These are phyloP conservation scores for Didymella exigua DNA, from an alignment of 2,329 filamentous ascomycete species.

Conservation along the genomic window DNA sequence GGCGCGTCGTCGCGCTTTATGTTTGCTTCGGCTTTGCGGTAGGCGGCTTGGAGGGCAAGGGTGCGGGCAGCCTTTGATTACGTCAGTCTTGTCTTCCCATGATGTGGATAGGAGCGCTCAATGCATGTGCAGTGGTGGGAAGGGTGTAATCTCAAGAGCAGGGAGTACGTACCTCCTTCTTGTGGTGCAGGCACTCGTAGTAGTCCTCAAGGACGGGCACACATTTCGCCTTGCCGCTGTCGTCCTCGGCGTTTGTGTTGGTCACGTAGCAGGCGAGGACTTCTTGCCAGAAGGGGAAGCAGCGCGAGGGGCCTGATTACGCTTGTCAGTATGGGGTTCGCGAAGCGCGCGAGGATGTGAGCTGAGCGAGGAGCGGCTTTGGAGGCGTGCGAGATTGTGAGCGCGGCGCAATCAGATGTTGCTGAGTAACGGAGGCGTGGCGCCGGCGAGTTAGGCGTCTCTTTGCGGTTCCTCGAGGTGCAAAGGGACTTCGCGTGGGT, in stretches of 20 bases:
- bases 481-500: not conserved
- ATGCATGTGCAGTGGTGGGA: too few relatives aligned
- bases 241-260: slow-evolving; percentile 80
- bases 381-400: not conserved
- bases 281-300: slow-evolving; percentile 99
- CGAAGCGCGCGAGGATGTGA: not conserved
- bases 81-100: too few relatives aligned
- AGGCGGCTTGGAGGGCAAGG: slow-evolving; percentile 79
- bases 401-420: not conserved
- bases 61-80: slow-evolving; percentile 73
- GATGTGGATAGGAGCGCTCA: too few relatives aligned
- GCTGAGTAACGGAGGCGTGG: not conserved
- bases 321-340: not conserved
- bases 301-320: slow-evolving; percentile 70
- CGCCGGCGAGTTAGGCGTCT: not conserved
- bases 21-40: slow-evolving; percentile 76
- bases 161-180: slow-evolving; percentile 89
- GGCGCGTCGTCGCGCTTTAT: slow-evolving; percentile 80
- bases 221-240: slow-evolving; percentile 86
- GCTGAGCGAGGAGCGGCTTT: not conserved
- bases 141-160: too few relatives aligned
- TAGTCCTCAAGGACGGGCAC: slow-evolving; percentile 88
- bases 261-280: slow-evolving; percentile 97
- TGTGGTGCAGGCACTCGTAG: slow-evolving; percentile 98
- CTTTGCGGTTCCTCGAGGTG: too few relatives aligned